phyloP scores from a whole-genome alignment of 1,284 basidiomycete genomes.

The Sporisorium graminicola region DNA sequence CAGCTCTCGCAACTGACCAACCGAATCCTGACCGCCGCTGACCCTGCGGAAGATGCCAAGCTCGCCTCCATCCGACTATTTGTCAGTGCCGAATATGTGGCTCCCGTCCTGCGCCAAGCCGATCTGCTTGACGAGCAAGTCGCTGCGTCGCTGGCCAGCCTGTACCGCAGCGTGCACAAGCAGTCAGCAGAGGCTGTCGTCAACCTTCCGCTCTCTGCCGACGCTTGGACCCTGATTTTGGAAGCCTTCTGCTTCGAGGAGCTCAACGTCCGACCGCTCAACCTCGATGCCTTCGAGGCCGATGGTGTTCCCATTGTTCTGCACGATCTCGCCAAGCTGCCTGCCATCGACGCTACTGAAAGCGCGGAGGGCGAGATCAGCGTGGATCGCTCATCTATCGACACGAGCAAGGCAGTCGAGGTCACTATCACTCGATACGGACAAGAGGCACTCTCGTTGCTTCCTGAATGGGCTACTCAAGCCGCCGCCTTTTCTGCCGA shows the following conservation, averaged over 20 bases:
- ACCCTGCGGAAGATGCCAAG: conserved; percentile 9
- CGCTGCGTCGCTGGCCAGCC: conserved; percentile 27
- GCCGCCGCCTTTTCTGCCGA: conserved; percentile 2
- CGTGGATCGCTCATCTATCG: conserved; percentile 10
- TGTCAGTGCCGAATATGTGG: conserved; percentile 42
- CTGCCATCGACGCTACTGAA: conserved; percentile 13
- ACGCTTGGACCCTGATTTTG: conserved; percentile 41
- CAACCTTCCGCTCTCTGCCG: conserved; percentile 27
- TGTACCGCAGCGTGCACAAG: conserved; percentile 39
- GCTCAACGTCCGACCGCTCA: conserved; percentile 33
- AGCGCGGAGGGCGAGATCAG: conserved; percentile 6
- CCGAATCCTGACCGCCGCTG: conserved; percentile 26
- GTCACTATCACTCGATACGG: conserved; percentile 37
- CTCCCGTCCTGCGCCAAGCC: conserved; percentile 32
- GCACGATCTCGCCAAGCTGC: conserved; percentile 32
- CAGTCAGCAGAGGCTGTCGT: conserved; percentile 22
- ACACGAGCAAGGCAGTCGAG: conserved; percentile 18
- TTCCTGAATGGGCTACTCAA: conserved; percentile 31
- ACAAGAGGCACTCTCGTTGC: conserved; percentile 29
- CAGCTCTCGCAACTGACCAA: conserved; percentile 23
- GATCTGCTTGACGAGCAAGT: conserved; percentile 43
- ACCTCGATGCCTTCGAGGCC: conserved; percentile 38
- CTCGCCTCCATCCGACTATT: conserved; percentile 31
- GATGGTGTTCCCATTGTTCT: conserved; percentile 44
- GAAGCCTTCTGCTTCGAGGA: conserved; percentile 56